These are phyloP conservation scores for Eragrostis nindensis DNA, from an alignment of 176 grass and related monocot genomes.

Conservation along the genomic window DNA sequence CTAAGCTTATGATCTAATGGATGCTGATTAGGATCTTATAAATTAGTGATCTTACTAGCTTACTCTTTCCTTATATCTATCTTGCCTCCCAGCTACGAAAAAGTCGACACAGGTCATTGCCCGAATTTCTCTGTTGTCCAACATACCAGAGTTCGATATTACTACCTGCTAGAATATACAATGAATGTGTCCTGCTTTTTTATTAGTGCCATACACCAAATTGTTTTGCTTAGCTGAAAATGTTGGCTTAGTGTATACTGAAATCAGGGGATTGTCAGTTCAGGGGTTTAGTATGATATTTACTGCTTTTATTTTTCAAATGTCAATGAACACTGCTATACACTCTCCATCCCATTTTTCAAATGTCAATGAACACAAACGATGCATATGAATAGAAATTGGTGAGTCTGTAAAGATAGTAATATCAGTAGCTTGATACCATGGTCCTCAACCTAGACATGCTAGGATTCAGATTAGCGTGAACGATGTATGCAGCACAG, in stretches of 20 bases:
- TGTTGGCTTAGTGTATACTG: background rate
- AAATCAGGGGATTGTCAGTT: background rate
- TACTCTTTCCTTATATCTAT: background rate
- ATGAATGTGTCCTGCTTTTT: background rate
- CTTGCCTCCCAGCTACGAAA: background rate
- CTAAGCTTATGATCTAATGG: background rate
- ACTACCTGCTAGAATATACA: background rate
- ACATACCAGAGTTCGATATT: background rate
- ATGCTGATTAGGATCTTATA: background rate
- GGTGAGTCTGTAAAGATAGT: background rate
- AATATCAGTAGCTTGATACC: background rate
- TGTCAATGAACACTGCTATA: background rate
- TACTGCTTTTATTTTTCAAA: background rate
- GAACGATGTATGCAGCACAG: background rate
- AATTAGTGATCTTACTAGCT: background rate
- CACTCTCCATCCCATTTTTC: background rate
- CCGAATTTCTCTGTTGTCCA: background rate
- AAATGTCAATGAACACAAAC: too few relatives aligned
- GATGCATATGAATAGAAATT: background rate
- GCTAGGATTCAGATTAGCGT: background rate
- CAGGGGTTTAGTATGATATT: conserved; percentile 2
- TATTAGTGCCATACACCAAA: background rate
- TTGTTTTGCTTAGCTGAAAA: conserved; percentile 1
- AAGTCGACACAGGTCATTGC: too few relatives aligned
- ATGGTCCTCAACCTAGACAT: background rate